These are phyloP conservation scores for Suhomyces wounanorum DNA, from an alignment of 1,139 yeast genomes.

Conservation along the genomic window DNA sequence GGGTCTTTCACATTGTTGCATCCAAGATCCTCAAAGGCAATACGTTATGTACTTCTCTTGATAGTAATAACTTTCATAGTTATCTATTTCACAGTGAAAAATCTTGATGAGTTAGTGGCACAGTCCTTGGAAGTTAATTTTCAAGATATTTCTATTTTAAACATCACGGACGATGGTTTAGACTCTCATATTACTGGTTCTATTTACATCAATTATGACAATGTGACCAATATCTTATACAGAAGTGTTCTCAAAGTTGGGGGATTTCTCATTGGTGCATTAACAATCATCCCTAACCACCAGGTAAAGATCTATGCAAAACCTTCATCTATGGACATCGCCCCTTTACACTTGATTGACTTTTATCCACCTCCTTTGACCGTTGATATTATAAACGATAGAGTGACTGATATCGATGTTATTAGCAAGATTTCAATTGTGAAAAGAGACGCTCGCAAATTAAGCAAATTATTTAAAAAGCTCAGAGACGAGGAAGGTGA, in stretches of 20 bases:
- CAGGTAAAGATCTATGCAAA: slow-evolving; percentile 26
- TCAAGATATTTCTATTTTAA: slow-evolving; percentile 21
- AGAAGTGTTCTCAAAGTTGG: slow-evolving; percentile 23
- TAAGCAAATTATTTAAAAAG: slow-evolving; percentile 18
- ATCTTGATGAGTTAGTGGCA: slow-evolving; percentile 17
- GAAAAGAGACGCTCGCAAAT: slow-evolving; percentile 23
- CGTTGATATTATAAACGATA: slow-evolving; percentile 24
- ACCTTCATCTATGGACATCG: slow-evolving; percentile 19
- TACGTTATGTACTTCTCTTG: slow-evolving; percentile 18
- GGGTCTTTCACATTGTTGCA: slow-evolving; percentile 4
- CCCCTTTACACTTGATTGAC: slow-evolving; percentile 28
- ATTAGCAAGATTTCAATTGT: slow-evolving; percentile 24
- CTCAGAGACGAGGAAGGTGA: slow-evolving; percentile 15
- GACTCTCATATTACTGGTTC: slow-evolving; percentile 28
- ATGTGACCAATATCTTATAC: slow-evolving; percentile 23
- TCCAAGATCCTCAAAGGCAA: slow-evolving; percentile 20
- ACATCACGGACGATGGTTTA: slow-evolving; percentile 27
- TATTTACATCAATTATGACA: slow-evolving; percentile 28
- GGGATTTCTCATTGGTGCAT: slow-evolving; percentile 26
- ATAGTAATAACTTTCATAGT: slow-evolving; percentile 18
- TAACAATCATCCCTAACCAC: slow-evolving; percentile 26
- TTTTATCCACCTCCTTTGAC: slow-evolving; percentile 29
- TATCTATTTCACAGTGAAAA: slow-evolving; percentile 21
- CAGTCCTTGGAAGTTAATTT: slow-evolving; percentile 25
- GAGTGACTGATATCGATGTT: slow-evolving; percentile 29